Percentiles rank a stretch among this genome's conserved stretches.
These are phyloP conservation scores for Taiozyma sp. DNA, from an alignment of 1,139 yeast genomes.

Conservation along the genomic window DNA sequence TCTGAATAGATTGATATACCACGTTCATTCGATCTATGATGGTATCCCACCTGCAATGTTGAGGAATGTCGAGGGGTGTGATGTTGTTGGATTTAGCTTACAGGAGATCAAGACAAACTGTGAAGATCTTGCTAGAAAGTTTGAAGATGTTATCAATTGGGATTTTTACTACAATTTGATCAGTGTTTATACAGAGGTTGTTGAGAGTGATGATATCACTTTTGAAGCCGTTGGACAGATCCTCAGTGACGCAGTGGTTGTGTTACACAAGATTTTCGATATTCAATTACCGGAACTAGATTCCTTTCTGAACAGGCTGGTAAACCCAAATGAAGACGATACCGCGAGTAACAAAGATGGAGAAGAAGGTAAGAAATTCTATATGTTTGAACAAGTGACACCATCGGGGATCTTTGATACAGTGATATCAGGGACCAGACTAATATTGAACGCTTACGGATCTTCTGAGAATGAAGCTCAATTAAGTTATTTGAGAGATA, in stretches of 20 bases:
- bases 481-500: constrained; percentile 21
- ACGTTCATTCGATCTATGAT: constrained; percentile 39
- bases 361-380: constrained; percentile 11
- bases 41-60: constrained; percentile 31
- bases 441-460: constrained; percentile 26
- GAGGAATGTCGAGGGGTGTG: constrained; percentile 34
- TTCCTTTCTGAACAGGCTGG: constrained; percentile 14
- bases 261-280: constrained; percentile 16
- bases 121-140: constrained; percentile 7
- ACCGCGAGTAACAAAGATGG: background rate
- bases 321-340: constrained; percentile 3
- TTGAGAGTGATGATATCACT: constrained; percentile 21
- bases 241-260: constrained; percentile 7
- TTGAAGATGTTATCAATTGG: constrained; percentile 25
- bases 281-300: constrained; percentile 22
- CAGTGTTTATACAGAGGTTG: constrained; percentile 38
- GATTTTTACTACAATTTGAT: constrained; percentile 42
- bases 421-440: constrained; percentile 22
- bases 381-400: constrained; percentile 23
- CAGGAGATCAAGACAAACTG: constrained; percentile 32
- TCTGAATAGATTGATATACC: constrained; percentile 39
- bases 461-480: constrained; percentile 14
- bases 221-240: constrained; percentile 7
- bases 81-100: constrained; percentile 27
- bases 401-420: constrained; percentile 29